Percentiles rank a stretch among this genome's conserved stretches.
These are phyloP conservation scores for Penicillium sp. DNA, from an alignment of 2,329 filamentous ascomycete species.

Conservation along the genomic window DNA sequence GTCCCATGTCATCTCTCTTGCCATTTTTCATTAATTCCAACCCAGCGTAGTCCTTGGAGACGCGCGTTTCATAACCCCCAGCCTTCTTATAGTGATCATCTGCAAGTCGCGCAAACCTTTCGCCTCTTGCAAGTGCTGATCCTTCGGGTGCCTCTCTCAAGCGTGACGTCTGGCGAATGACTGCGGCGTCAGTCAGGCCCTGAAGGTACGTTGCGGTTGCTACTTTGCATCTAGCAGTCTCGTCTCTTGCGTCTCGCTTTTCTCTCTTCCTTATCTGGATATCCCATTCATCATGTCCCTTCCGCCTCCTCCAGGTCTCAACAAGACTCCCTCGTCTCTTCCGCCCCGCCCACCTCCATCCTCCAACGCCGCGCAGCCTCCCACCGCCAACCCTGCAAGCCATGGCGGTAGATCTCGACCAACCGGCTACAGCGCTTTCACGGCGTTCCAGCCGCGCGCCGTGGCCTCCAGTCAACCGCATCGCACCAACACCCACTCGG, in stretches of 20 bases:
- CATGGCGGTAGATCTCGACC: conserved; percentile 37
- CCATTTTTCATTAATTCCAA: background rate
- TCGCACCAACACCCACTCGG: conserved; percentile 39
- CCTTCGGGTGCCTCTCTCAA: conserved; percentile 25
- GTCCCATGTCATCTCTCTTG: background rate
- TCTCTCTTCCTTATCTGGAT: conserved; percentile 29
- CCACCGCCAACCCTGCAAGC: conserved; percentile 38
- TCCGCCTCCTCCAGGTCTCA: conserved; percentile 77
- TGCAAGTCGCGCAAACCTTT: background rate
- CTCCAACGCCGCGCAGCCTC: conserved; percentile 35
- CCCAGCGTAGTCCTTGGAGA: background rate
- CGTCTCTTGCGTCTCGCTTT: conserved; percentile 19
- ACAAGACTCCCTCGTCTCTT: conserved; percentile 59
- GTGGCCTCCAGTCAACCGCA: conserved; percentile 50
- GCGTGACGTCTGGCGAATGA: conserved; percentile 38
- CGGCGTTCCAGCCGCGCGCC: conserved; percentile 60
- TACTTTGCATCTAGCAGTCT: conserved; percentile 33
- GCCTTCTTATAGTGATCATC: background rate
- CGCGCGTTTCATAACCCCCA: background rate
- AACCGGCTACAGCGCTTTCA: conserved; percentile 48
- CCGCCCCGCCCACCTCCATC: conserved; percentile 72
- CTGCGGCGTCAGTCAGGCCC: conserved; percentile 37
- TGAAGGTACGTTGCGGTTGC: conserved; percentile 46
- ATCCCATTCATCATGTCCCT: conserved; percentile 70
- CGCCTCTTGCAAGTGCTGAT: background rate